A percentile compares a stretch with the other conserved stretches of the same genome.
Conservation (phyloP, 371 early-diverging fungal species). For the Syncephalastrum sp. region DNA sequence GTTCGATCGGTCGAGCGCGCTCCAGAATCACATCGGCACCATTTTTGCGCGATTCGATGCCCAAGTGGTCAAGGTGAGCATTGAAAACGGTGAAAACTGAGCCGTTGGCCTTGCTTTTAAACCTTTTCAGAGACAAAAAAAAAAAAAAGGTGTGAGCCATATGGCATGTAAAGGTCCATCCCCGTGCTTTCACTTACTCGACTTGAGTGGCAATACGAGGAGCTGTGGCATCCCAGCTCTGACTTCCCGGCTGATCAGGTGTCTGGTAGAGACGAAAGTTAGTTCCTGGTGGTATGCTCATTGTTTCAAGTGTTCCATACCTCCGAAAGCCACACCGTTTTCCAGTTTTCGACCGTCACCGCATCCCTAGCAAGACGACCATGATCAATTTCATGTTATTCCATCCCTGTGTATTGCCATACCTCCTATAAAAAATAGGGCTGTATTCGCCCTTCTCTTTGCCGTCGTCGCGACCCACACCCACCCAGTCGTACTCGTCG, state of each 20-base stretch:
- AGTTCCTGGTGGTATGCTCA: neutral
- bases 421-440: slow-evolving; percentile 47
- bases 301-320: slow-evolving; percentile 13
- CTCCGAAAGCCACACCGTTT: slow-evolving; percentile 46
- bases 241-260: slow-evolving; percentile 35
- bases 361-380: slow-evolving; percentile 17
- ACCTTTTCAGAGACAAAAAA: slow-evolving; percentile 12
- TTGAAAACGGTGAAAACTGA: slow-evolving; percentile 32
- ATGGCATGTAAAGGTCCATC: neutral
- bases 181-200: slow-evolving; percentile 22
- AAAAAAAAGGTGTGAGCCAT: neutral
- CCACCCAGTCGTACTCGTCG: slow-evolving; percentile 51
- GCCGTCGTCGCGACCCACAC: slow-evolving; percentile 50
- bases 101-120: slow-evolving; percentile 22
- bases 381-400: neutral
- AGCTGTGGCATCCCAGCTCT: slow-evolving; percentile 43
- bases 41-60: slow-evolving; percentile 25
- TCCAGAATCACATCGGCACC: slow-evolving; percentile 22
- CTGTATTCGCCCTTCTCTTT: slow-evolving; percentile 43
- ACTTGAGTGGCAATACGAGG: slow-evolving; percentile 37
- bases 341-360: slow-evolving; percentile 27
- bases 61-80: slow-evolving; percentile 39
- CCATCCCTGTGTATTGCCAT: neutral
- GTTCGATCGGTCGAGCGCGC: neutral
- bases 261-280: slow-evolving; percentile 15